Evolutionary conservation across 768 basidiomycete species (phyloP), one percentile per base, ranked within the genome.

Genomic region (Botryobasidium botryosum): DNA sequence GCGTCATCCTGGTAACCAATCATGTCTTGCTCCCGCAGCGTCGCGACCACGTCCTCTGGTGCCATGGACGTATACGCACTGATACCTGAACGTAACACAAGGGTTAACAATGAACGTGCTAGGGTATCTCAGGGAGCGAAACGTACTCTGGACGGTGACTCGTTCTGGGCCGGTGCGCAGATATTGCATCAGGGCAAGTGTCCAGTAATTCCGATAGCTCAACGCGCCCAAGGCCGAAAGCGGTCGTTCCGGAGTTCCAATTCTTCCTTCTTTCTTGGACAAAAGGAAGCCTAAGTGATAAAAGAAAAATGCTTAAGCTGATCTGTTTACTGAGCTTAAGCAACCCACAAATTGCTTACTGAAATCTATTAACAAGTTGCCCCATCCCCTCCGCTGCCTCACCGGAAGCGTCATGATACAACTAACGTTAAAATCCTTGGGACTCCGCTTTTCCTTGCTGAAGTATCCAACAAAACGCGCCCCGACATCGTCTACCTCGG

Each of bases 331-430:
- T 24, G 13, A 35, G 43, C 20, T 20, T 17, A 7, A 28, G 41
- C 3, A 24, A 33, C 12, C 25, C 20, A 40, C 43, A 29, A n/a
- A 29, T 31, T 3, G 71, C 87, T 56, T 57, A 96, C 92, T 99
- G 64, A 99, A 97, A 62, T 97, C 94, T 53, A 99, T 97, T 54
- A 99, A 70, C 44, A 87, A 70, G 61, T 88, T 87, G 10, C 94
- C 94, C 91, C 92, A 99, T 0, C 94, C 94, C 61, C 82, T 78
- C 51, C 92, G 67, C 62, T 96, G 92, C 51, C 90, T 67, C 31
- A 96, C 82, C 1, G 94, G 94, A 17, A 99, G 65, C 15, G 94
- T 97, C 91, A 99, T 96, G 57, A 99, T 99, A 67, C 94, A 99
- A 61, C 88, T 92, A 52, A 99, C 77, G 64, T 99, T 99, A 61